Base-by-base conservation (phyloP, 208 protist species). In the Zelonia costaricensis region DNA sequence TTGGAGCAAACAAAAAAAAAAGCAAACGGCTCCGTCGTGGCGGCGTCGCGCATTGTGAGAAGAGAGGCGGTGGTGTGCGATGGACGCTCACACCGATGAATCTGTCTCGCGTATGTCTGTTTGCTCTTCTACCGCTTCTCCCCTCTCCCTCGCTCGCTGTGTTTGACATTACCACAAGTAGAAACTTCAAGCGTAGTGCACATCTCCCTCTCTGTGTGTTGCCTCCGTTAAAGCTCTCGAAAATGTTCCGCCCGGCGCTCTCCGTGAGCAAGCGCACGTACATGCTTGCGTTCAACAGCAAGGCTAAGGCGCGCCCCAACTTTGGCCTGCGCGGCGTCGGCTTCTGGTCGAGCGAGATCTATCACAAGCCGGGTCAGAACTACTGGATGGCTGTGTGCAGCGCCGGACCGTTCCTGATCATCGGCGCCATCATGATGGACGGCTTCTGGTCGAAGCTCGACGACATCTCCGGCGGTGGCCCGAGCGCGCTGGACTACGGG, bases 271-370 rank as follows among this genome's bases (percentile, higher is more conserved):
- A 78, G 76, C 83, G 87, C 40, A 79, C 78, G 1, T 94, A 91
- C 69, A 45, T 90, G 57, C 82, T 88, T 80, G 88, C 88, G 9
- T 92, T 92, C 61, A 94, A 94, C 69, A 73, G 70, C 48, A 89
- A 92, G 66, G 88, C 88, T 6, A 94, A 94, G 74, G 88, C 88
- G 9, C 76, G 88, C 30, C 88, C 88, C 44, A 94, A 94, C 67
- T 94, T 94, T 68, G 88, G 88, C 58, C 76, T 92, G 49, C 80
- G 80, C 31, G 86, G 86, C 48, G 85, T 92, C 18, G 88, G 88
- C 18, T 93, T 79, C 73, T 87, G 74, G 69, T 82, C 81, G 46
- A 91, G 81, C 65, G 84, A 94, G 59, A 78, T 86, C 47, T 92
- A 94, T 61, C 79, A 86, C 74, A 92, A 86, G 64, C 74, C 77